Evolutionary conservation across 2,329 filamentous ascomycete species (phyloP).

Genomic region (Claviceps spartinae): DNA sequence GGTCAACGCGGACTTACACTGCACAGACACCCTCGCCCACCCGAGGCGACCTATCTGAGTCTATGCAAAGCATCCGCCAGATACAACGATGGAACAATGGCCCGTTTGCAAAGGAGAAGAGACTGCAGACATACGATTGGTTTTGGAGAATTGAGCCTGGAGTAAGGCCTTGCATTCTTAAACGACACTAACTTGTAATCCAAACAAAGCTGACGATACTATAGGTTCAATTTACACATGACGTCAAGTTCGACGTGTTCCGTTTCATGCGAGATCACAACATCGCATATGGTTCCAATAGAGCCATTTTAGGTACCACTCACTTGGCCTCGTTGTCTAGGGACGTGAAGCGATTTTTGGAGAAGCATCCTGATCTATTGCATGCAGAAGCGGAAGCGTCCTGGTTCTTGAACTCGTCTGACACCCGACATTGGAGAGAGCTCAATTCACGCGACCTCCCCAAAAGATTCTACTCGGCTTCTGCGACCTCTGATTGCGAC

Average conservation of each 20-base stretch:
- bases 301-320: conserved; percentile 31
- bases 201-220: not conserved
- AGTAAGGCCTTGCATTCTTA: conserved; percentile 24
- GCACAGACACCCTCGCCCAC: conserved; percentile 1
- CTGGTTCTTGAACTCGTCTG: conserved; percentile 27
- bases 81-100: conserved; percentile 77
- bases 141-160: conserved; percentile 49
- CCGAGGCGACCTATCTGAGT: conserved; percentile 37
- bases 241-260: conserved; percentile 75
- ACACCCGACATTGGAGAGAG: not conserved
- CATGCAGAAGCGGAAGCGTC: conserved; percentile 33
- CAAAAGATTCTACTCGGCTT: not conserved
- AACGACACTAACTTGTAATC: not conserved
- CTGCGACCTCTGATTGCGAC: not conserved
- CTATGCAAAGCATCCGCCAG: conserved; percentile 51
- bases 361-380: conserved; percentile 28
- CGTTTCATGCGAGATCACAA: conserved; percentile 74
- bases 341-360: conserved; percentile 31
- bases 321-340: conserved; percentile 30
- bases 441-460: not conserved
- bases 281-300: conserved; percentile 60
- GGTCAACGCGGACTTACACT: conserved; percentile 1
- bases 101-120: conserved; percentile 66
- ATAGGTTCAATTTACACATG: conserved; percentile 39
- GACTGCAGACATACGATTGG: conserved; percentile 46